These are phyloP conservation scores for Podospora pseudopauciseta DNA, from an alignment of 495 filamentous ascomycete species.

Conservation along the genomic window DNA sequence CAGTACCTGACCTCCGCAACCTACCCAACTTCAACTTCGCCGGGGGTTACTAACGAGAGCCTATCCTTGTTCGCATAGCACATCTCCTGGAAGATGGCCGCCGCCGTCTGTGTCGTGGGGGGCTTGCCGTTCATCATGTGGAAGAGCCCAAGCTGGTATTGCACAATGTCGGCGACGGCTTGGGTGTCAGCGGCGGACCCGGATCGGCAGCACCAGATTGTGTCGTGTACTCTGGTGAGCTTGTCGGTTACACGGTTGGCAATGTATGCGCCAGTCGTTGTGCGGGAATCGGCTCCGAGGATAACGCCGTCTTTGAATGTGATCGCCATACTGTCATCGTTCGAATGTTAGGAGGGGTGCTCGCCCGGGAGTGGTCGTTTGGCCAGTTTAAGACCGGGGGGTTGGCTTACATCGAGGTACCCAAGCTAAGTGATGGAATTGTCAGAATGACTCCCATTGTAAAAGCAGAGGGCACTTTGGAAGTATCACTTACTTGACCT, in stretches of 20 bases:
- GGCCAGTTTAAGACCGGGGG: conserved; percentile 1
- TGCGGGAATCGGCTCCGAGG: conserved; percentile 91
- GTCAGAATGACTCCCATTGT: conserved; percentile 15
- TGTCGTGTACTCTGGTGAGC: conserved; percentile 96
- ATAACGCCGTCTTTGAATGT: conserved; percentile 98
- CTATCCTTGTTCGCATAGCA: conserved; percentile 96
- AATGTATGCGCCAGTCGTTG: conserved; percentile 98
- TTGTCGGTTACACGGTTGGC: conserved; percentile 99
- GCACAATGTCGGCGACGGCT: conserved; percentile 94
- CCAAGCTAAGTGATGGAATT: conserved; percentile 57
- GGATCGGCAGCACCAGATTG: conserved; percentile 98
- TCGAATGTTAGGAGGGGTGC: conserved; percentile 25
- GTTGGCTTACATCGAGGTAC: conserved; percentile 88
- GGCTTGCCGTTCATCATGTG: conserved; percentile 79
- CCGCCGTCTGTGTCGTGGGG: conserved; percentile 90
- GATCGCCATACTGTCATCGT: conserved; percentile 68
- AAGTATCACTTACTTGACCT: conserved; percentile 63
- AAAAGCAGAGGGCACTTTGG: neutral
- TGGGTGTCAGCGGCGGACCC: conserved; percentile 97
- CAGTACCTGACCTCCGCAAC: conserved; percentile 19
- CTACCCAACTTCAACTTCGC: neutral
- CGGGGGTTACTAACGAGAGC: conserved; percentile 58
- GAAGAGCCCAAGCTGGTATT: conserved; percentile 93
- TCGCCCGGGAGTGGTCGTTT: conserved; percentile 1
- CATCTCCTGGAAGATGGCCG: conserved; percentile 91